Evolutionary conservation across 108 stramenopile species (phyloP).

Genomic region (Chaetoceros tenuissimus): DNA sequence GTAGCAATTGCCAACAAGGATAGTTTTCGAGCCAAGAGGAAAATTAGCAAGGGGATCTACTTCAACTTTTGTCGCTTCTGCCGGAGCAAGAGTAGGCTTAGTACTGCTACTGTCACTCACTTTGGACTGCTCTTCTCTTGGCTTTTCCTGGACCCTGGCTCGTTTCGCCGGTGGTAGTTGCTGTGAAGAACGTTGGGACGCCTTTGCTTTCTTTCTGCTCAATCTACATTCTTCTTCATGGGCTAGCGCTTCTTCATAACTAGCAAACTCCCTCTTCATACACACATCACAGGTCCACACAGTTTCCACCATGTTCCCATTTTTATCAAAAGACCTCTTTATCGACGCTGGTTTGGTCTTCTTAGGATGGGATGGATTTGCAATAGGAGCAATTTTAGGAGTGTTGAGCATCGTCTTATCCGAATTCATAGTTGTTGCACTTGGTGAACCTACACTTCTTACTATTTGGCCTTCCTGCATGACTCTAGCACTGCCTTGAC

Average conservation of each 20-base stretch:
- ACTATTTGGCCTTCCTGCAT: no score
- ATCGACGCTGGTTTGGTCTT: no score
- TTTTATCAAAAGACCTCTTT: no score
- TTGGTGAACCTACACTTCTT: no score
- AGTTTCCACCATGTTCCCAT: neutral
- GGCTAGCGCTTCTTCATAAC: neutral
- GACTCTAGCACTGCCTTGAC: no score
- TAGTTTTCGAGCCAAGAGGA: neutral
- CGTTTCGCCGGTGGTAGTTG: neutral
- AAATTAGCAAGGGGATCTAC: neutral
- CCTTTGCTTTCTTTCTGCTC: neutral
- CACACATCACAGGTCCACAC: neutral
- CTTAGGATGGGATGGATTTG: no score
- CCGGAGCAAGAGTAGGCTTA: neutral
- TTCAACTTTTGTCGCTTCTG: neutral
- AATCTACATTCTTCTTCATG: neutral
- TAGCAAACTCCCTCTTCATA: neutral
- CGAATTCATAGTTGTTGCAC: no score
- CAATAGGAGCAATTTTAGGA: no score
- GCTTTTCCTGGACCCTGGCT: neutral
- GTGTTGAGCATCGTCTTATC: no score
- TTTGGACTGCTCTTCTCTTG: neutral
- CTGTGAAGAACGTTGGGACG: neutral
- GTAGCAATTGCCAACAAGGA: neutral
- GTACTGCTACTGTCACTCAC: neutral